These are phyloP conservation scores for Fusarium dlaminii DNA, from an alignment of 2,329 filamentous ascomycete species.

Conservation along the genomic window DNA sequence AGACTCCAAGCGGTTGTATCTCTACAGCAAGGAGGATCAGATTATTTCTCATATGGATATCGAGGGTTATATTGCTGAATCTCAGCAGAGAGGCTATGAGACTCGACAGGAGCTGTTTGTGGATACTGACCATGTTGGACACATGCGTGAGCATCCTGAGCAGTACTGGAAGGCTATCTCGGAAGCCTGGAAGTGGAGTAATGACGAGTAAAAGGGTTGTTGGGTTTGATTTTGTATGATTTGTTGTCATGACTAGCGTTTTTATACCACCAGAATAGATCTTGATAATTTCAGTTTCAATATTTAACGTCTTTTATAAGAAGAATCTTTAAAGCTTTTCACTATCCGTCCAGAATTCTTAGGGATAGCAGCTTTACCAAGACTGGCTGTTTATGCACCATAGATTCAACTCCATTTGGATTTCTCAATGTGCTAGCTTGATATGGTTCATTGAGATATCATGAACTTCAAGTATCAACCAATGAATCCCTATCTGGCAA, in stretches of 20 bases:
- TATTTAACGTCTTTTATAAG: not conserved
- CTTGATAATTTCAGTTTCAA: not conserved
- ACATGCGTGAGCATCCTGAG: conserved; percentile 64
- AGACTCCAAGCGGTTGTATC: conserved; percentile 59
- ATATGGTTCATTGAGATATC: fast-evolving
- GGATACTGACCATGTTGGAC: conserved; percentile 68
- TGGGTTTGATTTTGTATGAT: not conserved
- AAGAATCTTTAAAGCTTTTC: not conserved
- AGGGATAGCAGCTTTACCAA: not conserved
- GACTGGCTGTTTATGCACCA: not conserved
- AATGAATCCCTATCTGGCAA: not conserved
- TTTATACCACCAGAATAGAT: conserved; percentile 15
- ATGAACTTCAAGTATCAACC: not conserved
- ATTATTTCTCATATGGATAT: conserved; percentile 66
- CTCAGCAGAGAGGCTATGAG: conserved; percentile 58
- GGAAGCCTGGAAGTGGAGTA: conserved; percentile 40
- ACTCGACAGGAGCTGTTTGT: conserved; percentile 64
- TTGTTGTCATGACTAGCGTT: conserved; percentile 12
- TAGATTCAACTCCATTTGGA: not conserved
- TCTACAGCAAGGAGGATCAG: conserved; percentile 67
- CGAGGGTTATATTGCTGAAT: conserved; percentile 61
- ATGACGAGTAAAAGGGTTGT: conserved; percentile 6
- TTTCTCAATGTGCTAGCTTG: not conserved
- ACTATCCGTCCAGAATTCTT: not conserved
- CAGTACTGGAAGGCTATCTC: conserved; percentile 65